Evolutionary conservation across 2,329 filamentous ascomycete genomes (phyloP), one percentile per base, ranked within the genome.

Genomic region (Malbranchea zuffiana): DNA sequence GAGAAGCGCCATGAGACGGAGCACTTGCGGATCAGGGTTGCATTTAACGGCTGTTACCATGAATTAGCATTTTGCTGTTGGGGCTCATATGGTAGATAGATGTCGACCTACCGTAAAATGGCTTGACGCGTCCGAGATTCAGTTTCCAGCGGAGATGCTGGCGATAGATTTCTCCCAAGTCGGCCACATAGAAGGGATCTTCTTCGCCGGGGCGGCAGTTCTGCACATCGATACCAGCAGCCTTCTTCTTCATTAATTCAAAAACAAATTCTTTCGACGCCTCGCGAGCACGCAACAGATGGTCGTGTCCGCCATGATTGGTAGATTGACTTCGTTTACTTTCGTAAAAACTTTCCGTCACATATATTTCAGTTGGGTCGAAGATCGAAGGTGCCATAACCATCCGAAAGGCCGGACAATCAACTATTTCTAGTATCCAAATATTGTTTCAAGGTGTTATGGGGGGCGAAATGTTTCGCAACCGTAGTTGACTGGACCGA

Each of bases 141-240:
- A 80, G 75, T 76, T 95, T 96, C 90, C 90, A 98, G 65, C 88
- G 82, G 60, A 96, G 69, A 56, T 96, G 88, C 75, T 98, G 90
- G 65, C 90, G 85, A 67, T 98, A 98, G 59, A 98, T 82, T 68
- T 96, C 86, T 64, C 90, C 90, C 55, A 98, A 78, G 68, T 98
- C 90, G 54, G 86, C 88, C 52, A 98, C 87, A 65, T 93, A 98
- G 67, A 98, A 98, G 42, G 90, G 82, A 65, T 96, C 90, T 67
- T 98, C 90, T 40, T 93, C 90, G 50, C 90, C 90, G 34, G 86
- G 76, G 48, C 83, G 82, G 66, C 90, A 98, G 52, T 72, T 72
- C 59, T 96, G 83, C 54, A 83, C 76, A 66, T 98, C 78, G 60
- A 98, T 80, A 54, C 69, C 74, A 56, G 83, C 75, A 48, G 94